Conservation (phyloP, 805 yeast species). For the Teunomyces panamensis region DNA sequence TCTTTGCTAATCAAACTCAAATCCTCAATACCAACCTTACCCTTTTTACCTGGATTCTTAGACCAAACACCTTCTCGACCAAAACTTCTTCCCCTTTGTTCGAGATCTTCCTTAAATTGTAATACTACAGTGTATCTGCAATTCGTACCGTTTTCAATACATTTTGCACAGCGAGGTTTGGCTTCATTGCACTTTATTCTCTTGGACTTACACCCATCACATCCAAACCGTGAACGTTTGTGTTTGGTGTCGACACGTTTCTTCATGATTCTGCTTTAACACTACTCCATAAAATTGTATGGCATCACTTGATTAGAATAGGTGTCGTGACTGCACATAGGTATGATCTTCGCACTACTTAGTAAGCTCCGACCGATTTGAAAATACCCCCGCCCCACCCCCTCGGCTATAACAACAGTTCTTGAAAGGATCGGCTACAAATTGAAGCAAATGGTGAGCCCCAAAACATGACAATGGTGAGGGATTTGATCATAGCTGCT, state of each 20-base stretch:
- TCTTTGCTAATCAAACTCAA: slow-evolving; percentile 11
- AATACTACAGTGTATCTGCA: slow-evolving; percentile 20
- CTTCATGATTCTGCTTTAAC: background rate
- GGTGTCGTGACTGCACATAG: background rate
- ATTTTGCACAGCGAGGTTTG: slow-evolving; percentile 21
- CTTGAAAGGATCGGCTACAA: no score
- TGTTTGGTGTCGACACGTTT: background rate
- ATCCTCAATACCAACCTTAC: slow-evolving; percentile 3
- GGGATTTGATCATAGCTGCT: no score
- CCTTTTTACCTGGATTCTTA: slow-evolving; percentile 9
- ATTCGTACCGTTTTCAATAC: slow-evolving; percentile 12
- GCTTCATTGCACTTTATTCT: slow-evolving; percentile 27
- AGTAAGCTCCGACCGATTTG: no score
- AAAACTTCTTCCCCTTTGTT: slow-evolving; percentile 20
- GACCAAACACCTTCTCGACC: slow-evolving; percentile 30
- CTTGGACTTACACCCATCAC: slow-evolving; percentile 19
- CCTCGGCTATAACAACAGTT: no score
- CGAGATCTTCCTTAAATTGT: slow-evolving; percentile 27
- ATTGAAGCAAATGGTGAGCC: no score
- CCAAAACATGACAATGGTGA: no score
- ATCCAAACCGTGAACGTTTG: slow-evolving; percentile 21
- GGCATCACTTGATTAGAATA: background rate
- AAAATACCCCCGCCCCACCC: no score
- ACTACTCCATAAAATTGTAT: background rate
- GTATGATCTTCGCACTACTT: background rate